Conservation (phyloP, 148 eudicot species). For the Fagopyrum esculentum region DNA sequence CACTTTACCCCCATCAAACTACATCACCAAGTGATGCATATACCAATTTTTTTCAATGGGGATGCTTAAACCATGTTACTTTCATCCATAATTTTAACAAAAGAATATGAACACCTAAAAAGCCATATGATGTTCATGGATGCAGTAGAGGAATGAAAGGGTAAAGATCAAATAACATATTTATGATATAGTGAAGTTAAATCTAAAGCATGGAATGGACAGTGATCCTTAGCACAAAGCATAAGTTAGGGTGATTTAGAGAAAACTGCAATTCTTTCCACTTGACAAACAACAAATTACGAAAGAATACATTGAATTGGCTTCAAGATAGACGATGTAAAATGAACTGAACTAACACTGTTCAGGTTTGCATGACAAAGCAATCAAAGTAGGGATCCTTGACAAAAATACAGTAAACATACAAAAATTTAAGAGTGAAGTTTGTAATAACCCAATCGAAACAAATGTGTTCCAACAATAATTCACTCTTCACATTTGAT, state of each 20-base stretch:
- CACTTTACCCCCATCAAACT: too few species aligned
- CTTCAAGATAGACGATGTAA: neutral
- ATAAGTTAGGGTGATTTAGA: neutral
- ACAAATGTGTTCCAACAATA: too few species aligned
- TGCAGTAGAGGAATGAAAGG: neutral
- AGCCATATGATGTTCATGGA: neutral
- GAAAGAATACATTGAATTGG: neutral
- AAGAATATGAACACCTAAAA: neutral
- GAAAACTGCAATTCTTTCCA: neutral
- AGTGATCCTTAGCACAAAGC: neutral
- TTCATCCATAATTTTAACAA: too few species aligned
- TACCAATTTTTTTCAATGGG: too few species aligned
- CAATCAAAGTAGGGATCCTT: neutral
- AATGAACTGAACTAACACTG: neutral
- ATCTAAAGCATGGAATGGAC: neutral
- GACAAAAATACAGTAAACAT: too few species aligned
- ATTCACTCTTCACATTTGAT: too few species aligned
- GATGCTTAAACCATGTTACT: too few species aligned
- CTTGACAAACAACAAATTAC: neutral
- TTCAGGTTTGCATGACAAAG: neutral
- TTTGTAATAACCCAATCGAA: too few species aligned
- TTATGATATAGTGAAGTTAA: neutral
- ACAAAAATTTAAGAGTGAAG: too few species aligned
- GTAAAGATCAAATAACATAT: neutral
- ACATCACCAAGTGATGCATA: too few species aligned